Base-by-base conservation (phyloP, 1,139 yeast genomes). In the Arxiozyma slooffiae region DNA sequence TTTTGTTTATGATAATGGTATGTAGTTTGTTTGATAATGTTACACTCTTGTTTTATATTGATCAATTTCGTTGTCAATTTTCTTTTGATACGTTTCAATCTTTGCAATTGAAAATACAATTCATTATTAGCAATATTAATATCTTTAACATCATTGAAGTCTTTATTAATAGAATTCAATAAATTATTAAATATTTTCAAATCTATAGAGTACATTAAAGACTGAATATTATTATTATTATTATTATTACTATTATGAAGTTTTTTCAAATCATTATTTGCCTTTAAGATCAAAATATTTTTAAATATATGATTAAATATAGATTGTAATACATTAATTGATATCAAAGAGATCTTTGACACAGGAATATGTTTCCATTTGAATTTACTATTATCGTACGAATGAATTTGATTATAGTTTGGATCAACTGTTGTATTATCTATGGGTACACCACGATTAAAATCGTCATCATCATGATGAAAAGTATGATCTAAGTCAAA, bases 51-150 rank as follows among this genome's bases (percentile, higher is more conserved):
- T 26, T 38, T 55, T 7, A 55, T 48, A n/a, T 46, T 46, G 4
- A 62, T 54, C 38, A 62, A 48, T 38, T 58, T 53, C 38, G 53
- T 52, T 24, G 55, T 57, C 34, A 60, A 48, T 17, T 53, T 57
- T 39, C 54, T 54, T 21, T 56, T 55, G 20, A 54, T 52, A 18
- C 52, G 45, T 1, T 49, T 49, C 11, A 58, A 44, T 44, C 56
- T 60, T 44, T 53, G 58, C 42, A 60, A 48, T 43, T 60, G 60
- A 42, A 56, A 55, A 46, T 60, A 57, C 23, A 64, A 54, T 45
- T 62, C 63, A 51, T 65, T 65, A 47, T 64, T 65, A 7, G 68
- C 64, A 37, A 58, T 43, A 51, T 63, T 61, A 18, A 64, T 61
- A 46, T 63, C 68, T 41, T 58, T 49, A 14, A 64, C 59, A 50